Base-by-base conservation (phyloP, 2,329 filamentous ascomycete genomes). In the Calonectria multiphialidica region DNA sequence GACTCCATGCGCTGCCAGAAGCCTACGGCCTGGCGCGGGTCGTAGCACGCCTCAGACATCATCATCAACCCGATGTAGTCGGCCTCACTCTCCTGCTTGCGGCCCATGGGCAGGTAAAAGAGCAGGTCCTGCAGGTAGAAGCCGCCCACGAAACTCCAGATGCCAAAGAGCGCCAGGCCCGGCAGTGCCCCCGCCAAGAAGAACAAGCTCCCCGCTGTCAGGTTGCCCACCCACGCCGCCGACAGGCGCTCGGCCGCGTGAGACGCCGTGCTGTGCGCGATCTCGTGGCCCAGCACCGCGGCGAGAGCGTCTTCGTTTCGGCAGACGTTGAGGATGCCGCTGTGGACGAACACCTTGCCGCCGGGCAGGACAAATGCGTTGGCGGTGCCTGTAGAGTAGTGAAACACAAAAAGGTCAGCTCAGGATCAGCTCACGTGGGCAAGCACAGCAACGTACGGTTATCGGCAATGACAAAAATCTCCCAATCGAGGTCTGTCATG, bases 51-150 rank as follows among this genome's bases (percentile, higher is more conserved):
- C 83, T 94, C 90, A 0, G 93, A 91, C 93, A 96, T 96, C 88
- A 96, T 93, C 88, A 96, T 91, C 40, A 96, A 83, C 0, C 94
- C 94, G 59, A 96, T 95, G 78, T 94, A 94, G 79, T 96, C 94
- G 0, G 94, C 94, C 84, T 96, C 94, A 61, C 88, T 90, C 86
- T 94, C 94, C 84, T 95, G 93, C 79, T 88, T 89, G 61, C 94
- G 87, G 57, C 90, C 91, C 81, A 93, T 94, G 1, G 94, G 94
- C 72, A 90, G 86, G 61, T 87, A 87, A 80, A 95, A 91, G n/a
- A 92, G 88, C 18, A 94, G 81, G 63, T 94, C 88, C 33, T 93
- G 83, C 25, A 92, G 66, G 79, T 84, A 71, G 70, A 79, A 81
- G 2, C 88, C 83, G 2, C 87, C 85, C 23, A 89, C 76, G 6